Conservation (phyloP, 1,284 basidiomycete genomes). For the Rhodotorula sp. region DNA sequence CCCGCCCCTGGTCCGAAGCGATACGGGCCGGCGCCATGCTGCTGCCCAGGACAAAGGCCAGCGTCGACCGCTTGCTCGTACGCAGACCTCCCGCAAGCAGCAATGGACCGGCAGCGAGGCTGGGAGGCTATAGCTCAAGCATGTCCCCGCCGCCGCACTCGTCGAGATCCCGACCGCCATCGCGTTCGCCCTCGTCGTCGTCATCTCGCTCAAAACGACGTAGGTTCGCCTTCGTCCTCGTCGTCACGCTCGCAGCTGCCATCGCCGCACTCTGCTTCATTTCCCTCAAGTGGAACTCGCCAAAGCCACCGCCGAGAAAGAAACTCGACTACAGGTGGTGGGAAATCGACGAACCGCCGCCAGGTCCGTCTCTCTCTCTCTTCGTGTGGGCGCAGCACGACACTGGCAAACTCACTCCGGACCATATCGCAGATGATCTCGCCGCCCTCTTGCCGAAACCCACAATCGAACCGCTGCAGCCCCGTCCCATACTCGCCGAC, state of each 20-base stretch:
- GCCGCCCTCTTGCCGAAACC: slow-evolving; percentile 26
- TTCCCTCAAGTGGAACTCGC: background rate
- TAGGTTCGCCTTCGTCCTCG: background rate
- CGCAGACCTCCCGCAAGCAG: background rate
- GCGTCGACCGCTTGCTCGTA: background rate
- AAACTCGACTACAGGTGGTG: slow-evolving; percentile 33
- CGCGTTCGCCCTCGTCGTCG: background rate
- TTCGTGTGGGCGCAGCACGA: background rate
- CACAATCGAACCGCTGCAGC: background rate
- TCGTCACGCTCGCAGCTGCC: background rate
- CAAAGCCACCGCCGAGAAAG: background rate
- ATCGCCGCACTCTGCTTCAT: slow-evolving; percentile 2
- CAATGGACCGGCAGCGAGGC: too few relatives aligned
- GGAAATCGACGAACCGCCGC: slow-evolving; percentile 18
- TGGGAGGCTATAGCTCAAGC: too few relatives aligned
- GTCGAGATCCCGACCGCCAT: background rate
- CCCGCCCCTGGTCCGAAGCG: background rate
- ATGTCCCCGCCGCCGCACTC: background rate
- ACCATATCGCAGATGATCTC: slow-evolving; percentile 8
- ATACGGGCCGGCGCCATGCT: background rate
- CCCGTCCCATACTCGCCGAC: background rate
- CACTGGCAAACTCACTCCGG: too few relatives aligned
- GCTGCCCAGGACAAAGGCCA: background rate
- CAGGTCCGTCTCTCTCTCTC: slow-evolving; percentile 6
- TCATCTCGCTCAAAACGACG: background rate